Evolutionary conservation across 202 grass and related monocot genomes (phyloP).

Genomic region (Setaria viridis): DNA sequence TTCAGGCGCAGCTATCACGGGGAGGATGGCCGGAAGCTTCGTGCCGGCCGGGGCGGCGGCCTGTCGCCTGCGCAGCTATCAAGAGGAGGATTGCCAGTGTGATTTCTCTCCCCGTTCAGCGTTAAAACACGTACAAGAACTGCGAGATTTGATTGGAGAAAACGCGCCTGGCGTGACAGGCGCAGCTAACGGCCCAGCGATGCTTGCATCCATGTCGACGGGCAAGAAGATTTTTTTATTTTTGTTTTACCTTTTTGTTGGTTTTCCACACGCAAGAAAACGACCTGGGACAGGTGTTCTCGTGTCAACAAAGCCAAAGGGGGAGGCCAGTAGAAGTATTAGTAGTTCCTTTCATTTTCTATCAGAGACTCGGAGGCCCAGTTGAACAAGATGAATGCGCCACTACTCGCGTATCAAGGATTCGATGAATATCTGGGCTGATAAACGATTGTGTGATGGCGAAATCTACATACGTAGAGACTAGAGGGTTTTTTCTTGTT

Average conservation of each 20-base stretch:
- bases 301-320: not conserved
- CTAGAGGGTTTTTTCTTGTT: too few relatives aligned
- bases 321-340: not conserved
- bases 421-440: not conserved
- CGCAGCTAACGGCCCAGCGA: not conserved
- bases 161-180: not conserved
- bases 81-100: not conserved
- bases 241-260: not conserved
- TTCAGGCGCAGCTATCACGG: constrained; percentile 33
- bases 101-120: not conserved
- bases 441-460: too few relatives aligned
- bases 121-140: not conserved
- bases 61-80: not conserved
- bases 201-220: constrained; percentile 9
- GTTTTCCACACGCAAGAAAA: not conserved
- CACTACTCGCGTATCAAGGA: not conserved
- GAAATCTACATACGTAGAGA: not conserved
- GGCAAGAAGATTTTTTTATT: not conserved
- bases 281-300: not conserved
- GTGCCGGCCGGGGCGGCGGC: not conserved
- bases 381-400: not conserved
- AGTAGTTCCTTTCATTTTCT: not conserved
- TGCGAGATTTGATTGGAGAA: not conserved
- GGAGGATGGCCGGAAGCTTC: constrained; percentile 20
- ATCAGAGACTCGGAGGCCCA: too few relatives aligned